Evolutionary conservation across 148 eudicot genomes (phyloP).

Genomic region (Chenopodium quinoa): DNA sequence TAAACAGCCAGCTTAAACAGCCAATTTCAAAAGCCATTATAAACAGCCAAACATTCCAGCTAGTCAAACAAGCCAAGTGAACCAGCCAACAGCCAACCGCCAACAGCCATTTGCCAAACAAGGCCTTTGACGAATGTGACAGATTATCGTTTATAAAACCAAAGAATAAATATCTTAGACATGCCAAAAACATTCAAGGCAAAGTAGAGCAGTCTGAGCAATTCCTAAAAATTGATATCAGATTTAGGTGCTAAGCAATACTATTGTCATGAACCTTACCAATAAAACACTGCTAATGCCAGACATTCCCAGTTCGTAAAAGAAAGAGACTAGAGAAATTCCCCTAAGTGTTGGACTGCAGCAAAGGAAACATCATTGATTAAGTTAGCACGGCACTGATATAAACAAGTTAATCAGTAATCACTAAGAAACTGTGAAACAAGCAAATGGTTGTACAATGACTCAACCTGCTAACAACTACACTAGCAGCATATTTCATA

Average conservation of each 20-base stretch:
- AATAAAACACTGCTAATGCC: constrained; percentile 68
- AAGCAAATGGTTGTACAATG: not conserved
- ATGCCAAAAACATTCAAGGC: not conserved
- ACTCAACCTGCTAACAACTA: constrained; percentile 60
- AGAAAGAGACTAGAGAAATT: constrained; percentile 36
- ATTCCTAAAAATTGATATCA: not conserved
- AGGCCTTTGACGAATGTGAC: not conserved
- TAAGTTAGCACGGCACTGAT: not conserved
- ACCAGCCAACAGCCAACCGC: too few relatives aligned
- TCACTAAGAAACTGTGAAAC: not conserved
- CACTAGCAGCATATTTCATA: constrained; percentile 61
- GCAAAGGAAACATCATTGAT: constrained; percentile 12
- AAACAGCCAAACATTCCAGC: too few relatives aligned
- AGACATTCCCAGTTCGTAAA: constrained; percentile 84
- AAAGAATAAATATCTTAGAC: too few relatives aligned
- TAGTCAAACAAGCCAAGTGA: too few relatives aligned
- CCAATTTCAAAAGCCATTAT: too few relatives aligned
- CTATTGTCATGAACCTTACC: constrained; percentile 33
- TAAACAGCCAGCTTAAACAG: too few relatives aligned
- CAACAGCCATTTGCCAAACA: too few relatives aligned
- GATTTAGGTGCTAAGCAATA: not conserved
- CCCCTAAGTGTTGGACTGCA: constrained; percentile 15
- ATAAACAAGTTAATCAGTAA: not conserved
- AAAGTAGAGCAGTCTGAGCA: not conserved
- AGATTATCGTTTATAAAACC: not conserved